Base-by-base conservation (phyloP, 164 flowering plant genomes). In the Stephania japonica region DNA sequence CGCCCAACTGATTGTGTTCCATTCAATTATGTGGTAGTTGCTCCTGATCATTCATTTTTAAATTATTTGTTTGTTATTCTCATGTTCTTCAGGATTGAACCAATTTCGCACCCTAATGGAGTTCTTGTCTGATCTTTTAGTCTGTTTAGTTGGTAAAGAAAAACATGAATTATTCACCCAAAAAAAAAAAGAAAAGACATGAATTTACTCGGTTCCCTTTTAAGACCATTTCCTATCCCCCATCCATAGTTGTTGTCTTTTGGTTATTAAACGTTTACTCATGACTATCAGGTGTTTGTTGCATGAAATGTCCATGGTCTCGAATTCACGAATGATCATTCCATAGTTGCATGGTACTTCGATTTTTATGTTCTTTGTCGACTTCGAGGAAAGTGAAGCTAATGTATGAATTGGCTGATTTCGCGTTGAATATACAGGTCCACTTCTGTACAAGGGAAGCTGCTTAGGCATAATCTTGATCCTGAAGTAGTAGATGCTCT, bases 401-500 rank as follows among this genome's bases (percentile, higher is more conserved):
- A 65, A 53, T 69, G 49, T 53, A 26, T 5, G 7, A 70, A 49
- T 38, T 75, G 70, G 19, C 23, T 50, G 62, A 23, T 62, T 44
- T 67, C 12, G 26, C 65, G 66, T 27, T 68, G 42, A 63, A 50
- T 49, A 68, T 24, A 71, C 77, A 91, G 98, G 80, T 81, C 90
- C 11, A 81, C 83, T 79, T 93, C 96, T 3, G 82, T 94, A 73
- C 91, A 89, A 83, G 97, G 97, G 59, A 91, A 84, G 81, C 69
- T 92, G 79, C 76, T 94, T 24, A 87, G 88, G 86, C 93, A 94
- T 85, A 89, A 91, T 83, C 94, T 94, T 43, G 95, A 84, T 81
- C 79, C 99, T 38, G 85, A 85, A 85, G 91, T 91, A n/a, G 94
- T 91, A 3, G 87, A 87, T 86, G 97, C 97, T 75, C 90, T 94